A percentile compares a stretch with the other conserved stretches of the same genome.
These are phyloP conservation scores for Aspergillus puulaauensis DNA, from an alignment of 2,329 filamentous ascomycete species.

Conservation along the genomic window DNA sequence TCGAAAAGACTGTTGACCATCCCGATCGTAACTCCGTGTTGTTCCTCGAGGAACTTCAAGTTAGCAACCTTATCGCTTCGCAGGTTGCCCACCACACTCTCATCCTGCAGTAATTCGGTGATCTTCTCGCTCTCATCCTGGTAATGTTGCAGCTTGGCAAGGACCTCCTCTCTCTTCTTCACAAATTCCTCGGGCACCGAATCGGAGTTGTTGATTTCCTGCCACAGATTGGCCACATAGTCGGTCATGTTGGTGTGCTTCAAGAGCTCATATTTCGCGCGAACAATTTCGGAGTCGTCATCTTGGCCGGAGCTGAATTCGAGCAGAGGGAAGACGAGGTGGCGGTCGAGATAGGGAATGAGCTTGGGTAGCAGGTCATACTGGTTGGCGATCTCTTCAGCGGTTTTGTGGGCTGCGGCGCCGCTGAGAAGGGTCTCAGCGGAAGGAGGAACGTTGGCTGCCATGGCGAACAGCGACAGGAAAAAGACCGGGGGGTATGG, in stretches of 20 bases:
- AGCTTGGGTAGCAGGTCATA: conserved; percentile 85
- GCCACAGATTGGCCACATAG: conserved; percentile 89
- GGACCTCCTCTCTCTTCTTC: conserved; percentile 84
- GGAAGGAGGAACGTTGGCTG: conserved; percentile 50
- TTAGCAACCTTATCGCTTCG: conserved; percentile 98
- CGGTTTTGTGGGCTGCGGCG: conserved; percentile 44
- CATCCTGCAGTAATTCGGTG: conserved; percentile 78
- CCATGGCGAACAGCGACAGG: conserved; percentile 45
- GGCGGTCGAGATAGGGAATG: conserved; percentile 88
- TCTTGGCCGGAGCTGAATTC: conserved; percentile 85
- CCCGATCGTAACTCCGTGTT: conserved; percentile 88
- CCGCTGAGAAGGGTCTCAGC: conserved; percentile 52
- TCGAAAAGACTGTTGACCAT: conserved; percentile 97
- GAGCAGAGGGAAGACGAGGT: conserved; percentile 93
- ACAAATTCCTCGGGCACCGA: conserved; percentile 80
- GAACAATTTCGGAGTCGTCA: conserved; percentile 73
- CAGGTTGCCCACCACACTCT: conserved; percentile 86
- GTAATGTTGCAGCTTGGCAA: conserved; percentile 77
- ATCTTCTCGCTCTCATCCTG: conserved; percentile 89
- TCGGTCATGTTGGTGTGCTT: conserved; percentile 99
- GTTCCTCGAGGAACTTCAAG: conserved; percentile 95
- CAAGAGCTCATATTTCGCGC: conserved; percentile 88
- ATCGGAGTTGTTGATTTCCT: conserved; percentile 78
- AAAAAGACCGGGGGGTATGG: conserved; percentile 18
- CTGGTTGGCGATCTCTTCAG: conserved; percentile 62